Conservation (phyloP, 352 stramenopile genomes). For the Stramenopiles sp. region DNA sequence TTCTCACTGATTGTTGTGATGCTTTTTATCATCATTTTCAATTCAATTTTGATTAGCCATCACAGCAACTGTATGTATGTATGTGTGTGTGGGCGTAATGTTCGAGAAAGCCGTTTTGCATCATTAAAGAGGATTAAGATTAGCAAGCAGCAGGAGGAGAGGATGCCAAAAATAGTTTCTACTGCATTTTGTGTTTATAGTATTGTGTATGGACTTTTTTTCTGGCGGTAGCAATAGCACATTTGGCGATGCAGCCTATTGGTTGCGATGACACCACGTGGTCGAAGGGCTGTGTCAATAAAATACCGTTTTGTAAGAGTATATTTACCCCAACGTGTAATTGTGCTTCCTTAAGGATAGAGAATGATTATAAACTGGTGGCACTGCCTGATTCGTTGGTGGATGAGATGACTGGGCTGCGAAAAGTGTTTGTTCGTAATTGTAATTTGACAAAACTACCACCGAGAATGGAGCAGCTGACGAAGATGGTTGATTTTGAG, state of each 20-base stretch:
- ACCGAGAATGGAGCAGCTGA: conserved; percentile 9
- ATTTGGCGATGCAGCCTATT: conserved; percentile 6
- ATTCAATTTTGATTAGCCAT: too few species aligned
- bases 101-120: too few species aligned
- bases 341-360: conserved; percentile 5
- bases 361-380: conserved; percentile 13
- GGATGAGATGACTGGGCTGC: neutral
- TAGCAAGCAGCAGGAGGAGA: neutral
- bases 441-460: conserved; percentile 4
- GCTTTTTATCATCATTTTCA: too few species aligned
- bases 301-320: conserved; percentile 12
- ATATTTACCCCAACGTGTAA: conserved; percentile 9
- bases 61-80: too few species aligned
- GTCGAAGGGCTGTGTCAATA: conserved; percentile 8
- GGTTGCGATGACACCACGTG: conserved; percentile 6
- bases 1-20: too few species aligned
- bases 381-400: neutral
- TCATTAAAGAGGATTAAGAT: too few species aligned
- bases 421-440: conserved; percentile 12
- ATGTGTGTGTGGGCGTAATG: too few species aligned
- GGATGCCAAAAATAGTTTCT: neutral
- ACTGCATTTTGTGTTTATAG: neutral
- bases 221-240: conserved; percentile 1
- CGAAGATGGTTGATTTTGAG: conserved; percentile 12
- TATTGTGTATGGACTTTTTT: conserved; percentile 9